phyloP scores from a whole-genome alignment of 108 stramenopile species.

The Bacterosira constricta region DNA sequence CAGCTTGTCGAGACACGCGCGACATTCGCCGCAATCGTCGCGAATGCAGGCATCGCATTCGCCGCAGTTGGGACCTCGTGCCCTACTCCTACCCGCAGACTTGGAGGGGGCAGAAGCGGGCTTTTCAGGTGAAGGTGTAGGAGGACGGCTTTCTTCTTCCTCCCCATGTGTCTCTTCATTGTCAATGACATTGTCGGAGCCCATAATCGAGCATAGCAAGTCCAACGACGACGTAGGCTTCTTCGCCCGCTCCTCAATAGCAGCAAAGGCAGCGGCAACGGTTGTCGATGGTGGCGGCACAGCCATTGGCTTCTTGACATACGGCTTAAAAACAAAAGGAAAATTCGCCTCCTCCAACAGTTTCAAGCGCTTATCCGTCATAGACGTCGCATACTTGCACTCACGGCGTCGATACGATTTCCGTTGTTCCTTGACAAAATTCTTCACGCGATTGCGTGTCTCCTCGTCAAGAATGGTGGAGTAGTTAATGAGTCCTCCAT shows the following conservation, averaged over 20 bases:
- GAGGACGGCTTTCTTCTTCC: neutral
- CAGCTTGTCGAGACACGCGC: conserved; percentile 48
- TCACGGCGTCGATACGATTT: neutral
- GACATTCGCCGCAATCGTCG: conserved; percentile 61
- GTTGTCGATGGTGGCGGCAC: neutral
- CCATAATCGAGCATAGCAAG: conserved; percentile 3
- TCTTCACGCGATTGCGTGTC: neutral
- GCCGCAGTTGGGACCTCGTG: conserved; percentile 32
- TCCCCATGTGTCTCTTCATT: neutral
- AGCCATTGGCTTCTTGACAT: neutral
- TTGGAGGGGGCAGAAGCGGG: neutral
- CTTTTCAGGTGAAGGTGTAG: too few species aligned
- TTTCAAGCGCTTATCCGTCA: neutral
- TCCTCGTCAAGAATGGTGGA: neutral
- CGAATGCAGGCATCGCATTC: conserved; percentile 41
- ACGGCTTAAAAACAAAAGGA: neutral
- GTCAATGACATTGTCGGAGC: neutral
- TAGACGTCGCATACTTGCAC: neutral
- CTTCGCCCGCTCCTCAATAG: too few species aligned
- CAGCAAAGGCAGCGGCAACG: too few species aligned
- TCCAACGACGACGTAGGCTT: conserved; percentile 11
- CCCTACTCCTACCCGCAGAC: neutral
- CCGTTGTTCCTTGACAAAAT: neutral
- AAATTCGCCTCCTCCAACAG: conserved; percentile 13
- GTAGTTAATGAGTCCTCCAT: conserved; percentile 1